These are phyloP conservation scores for Kondoa subrosea DNA, from an alignment of 768 basidiomycete species.

Conservation along the genomic window DNA sequence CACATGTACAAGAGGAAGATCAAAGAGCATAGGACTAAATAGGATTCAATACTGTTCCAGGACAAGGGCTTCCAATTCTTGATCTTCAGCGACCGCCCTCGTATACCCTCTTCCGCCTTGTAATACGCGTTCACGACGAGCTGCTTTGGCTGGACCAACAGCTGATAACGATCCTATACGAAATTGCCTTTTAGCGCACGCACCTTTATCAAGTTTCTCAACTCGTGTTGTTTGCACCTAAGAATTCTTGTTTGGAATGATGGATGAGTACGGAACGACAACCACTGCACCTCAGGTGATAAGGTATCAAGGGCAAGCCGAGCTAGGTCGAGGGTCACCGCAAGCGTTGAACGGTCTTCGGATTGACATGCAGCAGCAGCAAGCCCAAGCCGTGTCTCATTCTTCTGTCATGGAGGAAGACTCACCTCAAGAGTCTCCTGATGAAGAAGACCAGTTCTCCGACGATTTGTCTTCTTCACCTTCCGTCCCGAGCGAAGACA, in stretches of 20 bases:
- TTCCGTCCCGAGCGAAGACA: slow-evolving; percentile 34
- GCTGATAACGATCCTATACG: no score
- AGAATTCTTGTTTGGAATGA: not conserved
- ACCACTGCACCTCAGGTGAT: not conserved
- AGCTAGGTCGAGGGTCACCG: not conserved
- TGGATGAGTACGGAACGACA: not conserved
- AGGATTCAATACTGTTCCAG: no score
- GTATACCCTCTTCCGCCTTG: no score
- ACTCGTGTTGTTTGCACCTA: no score
- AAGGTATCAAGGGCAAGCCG: not conserved
- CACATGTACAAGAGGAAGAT: no score
- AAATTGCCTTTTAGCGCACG: no score
- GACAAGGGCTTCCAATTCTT: slow-evolving; percentile 1
- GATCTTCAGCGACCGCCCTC: slow-evolving; percentile 12
- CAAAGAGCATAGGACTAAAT: no score
- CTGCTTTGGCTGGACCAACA: no score
- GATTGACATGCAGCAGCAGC: no score
- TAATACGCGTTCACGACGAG: no score
- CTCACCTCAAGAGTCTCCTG: not conserved
- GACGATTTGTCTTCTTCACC: slow-evolving; percentile 26
- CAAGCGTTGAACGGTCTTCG: not conserved
- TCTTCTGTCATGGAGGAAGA: not conserved
- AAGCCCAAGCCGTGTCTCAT: not conserved
- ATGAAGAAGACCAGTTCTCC: slow-evolving; percentile 22
- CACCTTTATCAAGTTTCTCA: no score